A percentile compares a stretch with the other conserved stretches of the same genome.
Evolutionary conservation across 2,329 filamentous ascomycete genomes (phyloP).

Genomic region (Exophiala dermatitidis): DNA sequence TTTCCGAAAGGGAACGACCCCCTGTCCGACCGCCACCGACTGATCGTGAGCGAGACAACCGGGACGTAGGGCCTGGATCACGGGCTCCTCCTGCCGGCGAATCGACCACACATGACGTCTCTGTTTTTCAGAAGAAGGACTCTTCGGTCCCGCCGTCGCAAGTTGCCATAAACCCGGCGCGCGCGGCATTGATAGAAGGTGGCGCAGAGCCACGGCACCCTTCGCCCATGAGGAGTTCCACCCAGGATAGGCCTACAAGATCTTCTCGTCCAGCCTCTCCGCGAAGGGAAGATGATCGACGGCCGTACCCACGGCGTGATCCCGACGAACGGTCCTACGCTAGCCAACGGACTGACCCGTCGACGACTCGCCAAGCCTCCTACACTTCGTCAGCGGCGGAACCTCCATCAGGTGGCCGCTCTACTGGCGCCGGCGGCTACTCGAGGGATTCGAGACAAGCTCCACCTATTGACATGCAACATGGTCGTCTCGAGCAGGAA

Average conservation of each 20-base stretch:
- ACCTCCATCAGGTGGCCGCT: conserved; percentile 5
- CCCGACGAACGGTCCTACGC: conserved; percentile 17
- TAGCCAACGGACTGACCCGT: conserved; percentile 10
- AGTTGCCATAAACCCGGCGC: conserved; percentile 26
- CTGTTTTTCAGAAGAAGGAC: conserved; percentile 21
- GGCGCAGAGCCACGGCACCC: conserved; percentile 16
- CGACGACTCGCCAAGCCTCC: conserved; percentile 1
- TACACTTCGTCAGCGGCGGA: conserved; percentile 6
- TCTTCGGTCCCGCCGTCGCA: conserved; percentile 20
- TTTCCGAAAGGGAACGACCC: conserved; percentile 21
- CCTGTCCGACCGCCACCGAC: conserved; percentile 22
- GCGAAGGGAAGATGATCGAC: conserved; percentile 24
- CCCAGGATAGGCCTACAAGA: conserved; percentile 17
- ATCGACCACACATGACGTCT: conserved; percentile 11
- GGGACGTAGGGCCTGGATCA: conserved; percentile 25
- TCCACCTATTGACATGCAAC: conserved; percentile 36
- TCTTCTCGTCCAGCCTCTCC: conserved; percentile 24
- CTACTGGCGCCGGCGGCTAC: conserved; percentile 5
- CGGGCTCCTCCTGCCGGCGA: conserved; percentile 16
- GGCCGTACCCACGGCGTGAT: conserved; percentile 18
- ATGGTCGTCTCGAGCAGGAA: conserved; percentile 43
- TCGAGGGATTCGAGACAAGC: conserved; percentile 17
- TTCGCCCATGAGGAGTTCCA: conserved; percentile 12
- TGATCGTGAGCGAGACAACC: conserved; percentile 27
- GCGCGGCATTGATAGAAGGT: conserved; percentile 29